Base-by-base conservation (phyloP, 2,329 filamentous ascomycete species). In the Gremmenia infestans region DNA sequence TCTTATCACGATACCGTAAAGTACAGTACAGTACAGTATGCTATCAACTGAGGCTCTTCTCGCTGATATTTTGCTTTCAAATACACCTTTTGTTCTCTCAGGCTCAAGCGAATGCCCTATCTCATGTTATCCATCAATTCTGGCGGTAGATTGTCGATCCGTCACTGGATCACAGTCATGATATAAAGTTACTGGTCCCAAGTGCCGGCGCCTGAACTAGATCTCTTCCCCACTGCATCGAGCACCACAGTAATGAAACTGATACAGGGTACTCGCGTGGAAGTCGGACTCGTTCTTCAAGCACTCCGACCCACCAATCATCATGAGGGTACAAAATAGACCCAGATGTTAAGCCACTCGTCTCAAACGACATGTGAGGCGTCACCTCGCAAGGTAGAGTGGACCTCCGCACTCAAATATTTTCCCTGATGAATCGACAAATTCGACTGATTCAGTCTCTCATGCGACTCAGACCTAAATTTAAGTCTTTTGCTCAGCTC, bases 241-340 rank as follows among this genome's bases (percentile, higher is more conserved):
- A 47, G 45, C 12, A 47, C 50, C 28, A 51, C 15, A 39, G 19
- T 45, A 51, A 43, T 56, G 48, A 52, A 60, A 54, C 58, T 56
- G 56, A 57, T 57, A 56, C 56, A 42, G 48, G 39, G n/a, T 14
- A 22, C 36, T 45, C 46, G 36, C 40, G 35, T 50, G 43, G 6
- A 40, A 39, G 48, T 55, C 36, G 60, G 62, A 64, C 62, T 64
- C 58, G 62, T 61, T 40, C 45, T 56, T 57, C 58, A 55, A 54
- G 57, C 59, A 22, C 23, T 23, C 25, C 22, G 48, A 40, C 11
- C 48, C 46, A 35, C 58, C 54, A 55, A 59, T 59, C 15, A 32
- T 47, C 17, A 9, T 45, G 15, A 46, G 39, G 42, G 35, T 50
- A 55, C 19, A 17, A 46, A 45, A 25, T 12, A 23, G 40, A 4